phyloP scores from a whole-genome alignment of 306 rosid species.

The Prunus campanulata region DNA sequence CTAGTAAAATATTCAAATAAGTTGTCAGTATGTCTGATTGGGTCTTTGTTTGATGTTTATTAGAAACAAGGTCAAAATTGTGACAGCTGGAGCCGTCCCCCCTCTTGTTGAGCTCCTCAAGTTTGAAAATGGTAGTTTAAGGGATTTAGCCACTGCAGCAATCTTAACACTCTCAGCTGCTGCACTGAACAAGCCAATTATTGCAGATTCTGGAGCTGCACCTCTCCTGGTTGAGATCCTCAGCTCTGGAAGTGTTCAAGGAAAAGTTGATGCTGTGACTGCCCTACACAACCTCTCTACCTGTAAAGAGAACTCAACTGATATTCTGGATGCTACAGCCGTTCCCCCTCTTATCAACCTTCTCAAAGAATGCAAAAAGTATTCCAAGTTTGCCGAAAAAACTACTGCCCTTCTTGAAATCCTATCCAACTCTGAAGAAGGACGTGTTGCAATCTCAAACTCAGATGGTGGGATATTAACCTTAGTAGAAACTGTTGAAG shows the following conservation, averaged over 20 bases:
- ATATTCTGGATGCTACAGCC: conserved; percentile 66
- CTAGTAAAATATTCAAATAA: conserved; percentile 14
- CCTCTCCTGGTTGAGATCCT: conserved; percentile 85
- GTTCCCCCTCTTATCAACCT: conserved; percentile 79
- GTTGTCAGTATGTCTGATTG: conserved; percentile 23
- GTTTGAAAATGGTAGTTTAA: conserved; percentile 48
- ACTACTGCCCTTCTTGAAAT: conserved; percentile 71
- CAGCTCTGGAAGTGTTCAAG: conserved; percentile 78
- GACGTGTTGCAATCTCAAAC: conserved; percentile 56
- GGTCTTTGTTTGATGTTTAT: conserved; percentile 33
- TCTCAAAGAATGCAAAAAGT: conserved; percentile 81
- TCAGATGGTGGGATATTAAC: conserved; percentile 70
- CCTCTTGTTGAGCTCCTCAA: conserved; percentile 82
- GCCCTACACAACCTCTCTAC: conserved; percentile 71
- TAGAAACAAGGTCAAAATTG: conserved; percentile 86
- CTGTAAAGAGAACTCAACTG: conserved; percentile 46
- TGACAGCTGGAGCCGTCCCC: conserved; percentile 72
- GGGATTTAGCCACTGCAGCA: conserved; percentile 88
- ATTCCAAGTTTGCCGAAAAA: conserved; percentile 85
- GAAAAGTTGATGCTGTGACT: conserved; percentile 82
- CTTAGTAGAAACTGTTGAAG: conserved; percentile 82
- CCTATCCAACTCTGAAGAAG: conserved; percentile 70
- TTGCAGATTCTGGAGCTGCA: conserved; percentile 75
- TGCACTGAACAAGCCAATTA: conserved; percentile 64
- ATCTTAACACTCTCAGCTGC: conserved; percentile 82